These are phyloP conservation scores for Dictyostelium purpureum DNA, from an alignment of 78 protist species.

Conservation along the genomic window DNA sequence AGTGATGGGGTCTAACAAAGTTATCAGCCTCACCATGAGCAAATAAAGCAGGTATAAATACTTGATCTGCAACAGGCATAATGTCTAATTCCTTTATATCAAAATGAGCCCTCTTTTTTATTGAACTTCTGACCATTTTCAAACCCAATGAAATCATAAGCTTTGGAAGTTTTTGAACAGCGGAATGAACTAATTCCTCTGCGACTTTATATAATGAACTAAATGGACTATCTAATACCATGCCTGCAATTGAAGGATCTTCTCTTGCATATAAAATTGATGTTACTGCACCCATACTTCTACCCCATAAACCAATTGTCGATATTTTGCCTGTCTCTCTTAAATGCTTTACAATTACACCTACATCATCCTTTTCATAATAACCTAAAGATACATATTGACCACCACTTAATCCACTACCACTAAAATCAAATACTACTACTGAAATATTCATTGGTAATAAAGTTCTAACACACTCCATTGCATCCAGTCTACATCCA, in stretches of 20 bases:
- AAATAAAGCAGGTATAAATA: slow-evolving; percentile 82
- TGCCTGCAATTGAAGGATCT: slow-evolving; percentile 83
- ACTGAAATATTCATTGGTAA: slow-evolving; percentile 78
- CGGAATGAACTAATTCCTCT: slow-evolving; percentile 78
- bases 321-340: slow-evolving; percentile 54
- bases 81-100: slow-evolving; percentile 76
- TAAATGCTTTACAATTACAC: slow-evolving; percentile 57
- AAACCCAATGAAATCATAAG: slow-evolving; percentile 77
- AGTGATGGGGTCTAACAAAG: slow-evolving; percentile 80
- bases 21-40: slow-evolving; percentile 78
- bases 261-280: slow-evolving; percentile 74
- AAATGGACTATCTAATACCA: slow-evolving; percentile 86
- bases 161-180: slow-evolving; percentile 79
- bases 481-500: slow-evolving; percentile 81
- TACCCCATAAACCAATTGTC: slow-evolving; percentile 88
- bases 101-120: slow-evolving; percentile 77
- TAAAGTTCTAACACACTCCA: slow-evolving; percentile 68
- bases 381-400: slow-evolving; percentile 87
- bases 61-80: slow-evolving; percentile 19
- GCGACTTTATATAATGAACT: slow-evolving; percentile 74
- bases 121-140: slow-evolving; percentile 72
- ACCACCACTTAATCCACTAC: slow-evolving; percentile 84
- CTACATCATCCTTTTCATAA: slow-evolving; percentile 83
- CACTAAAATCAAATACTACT: slow-evolving; percentile 86
- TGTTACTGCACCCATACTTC: slow-evolving; percentile 87